Percentiles rank a stretch among this genome's conserved stretches.
Conservation (phyloP, 2,329 filamentous ascomycete species). For the Colletotrichum falcatum region DNA sequence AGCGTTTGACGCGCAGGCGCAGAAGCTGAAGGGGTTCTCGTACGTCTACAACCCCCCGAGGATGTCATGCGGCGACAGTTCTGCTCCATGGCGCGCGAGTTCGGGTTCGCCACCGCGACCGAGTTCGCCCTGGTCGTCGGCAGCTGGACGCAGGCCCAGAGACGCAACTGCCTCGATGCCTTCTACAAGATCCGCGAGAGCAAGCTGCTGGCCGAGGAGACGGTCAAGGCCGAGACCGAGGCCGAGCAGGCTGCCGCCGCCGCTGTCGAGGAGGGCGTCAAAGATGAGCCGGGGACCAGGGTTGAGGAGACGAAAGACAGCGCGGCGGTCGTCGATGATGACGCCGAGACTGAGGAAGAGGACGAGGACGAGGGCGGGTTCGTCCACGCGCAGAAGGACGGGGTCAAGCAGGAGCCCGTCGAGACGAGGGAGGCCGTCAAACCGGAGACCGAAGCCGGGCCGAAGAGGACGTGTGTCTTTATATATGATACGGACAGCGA, state of each 20-base stretch:
- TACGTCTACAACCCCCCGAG: conserved; percentile 77
- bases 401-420: not conserved
- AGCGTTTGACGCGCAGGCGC: conserved; percentile 37
- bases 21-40: conserved; percentile 26
- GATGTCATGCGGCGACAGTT: conserved; percentile 86
- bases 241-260: conserved; percentile 41
- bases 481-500: conserved; percentile 54
- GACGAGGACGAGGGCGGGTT: conserved; percentile 1
- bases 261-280: conserved; percentile 30
- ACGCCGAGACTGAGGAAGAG: conserved; percentile 39
- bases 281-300: conserved; percentile 12
- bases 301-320: conserved; percentile 36
- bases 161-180: conserved; percentile 79
- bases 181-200: conserved; percentile 81
- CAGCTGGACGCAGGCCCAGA: conserved; percentile 86
- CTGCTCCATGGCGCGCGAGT: conserved; percentile 86
- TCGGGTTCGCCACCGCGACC: conserved; percentile 80
- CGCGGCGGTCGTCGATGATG: conserved; percentile 19
- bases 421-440: conserved; percentile 23
- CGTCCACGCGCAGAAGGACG: conserved; percentile 12
- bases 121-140: conserved; percentile 94
- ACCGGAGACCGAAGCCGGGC: not conserved
- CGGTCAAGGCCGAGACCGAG: conserved; percentile 43
- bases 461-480: conserved; percentile 49
- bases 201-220: conserved; percentile 53